phyloP scores from a whole-genome alignment of 179 eudicot species.

The Drosera spatulata region DNA sequence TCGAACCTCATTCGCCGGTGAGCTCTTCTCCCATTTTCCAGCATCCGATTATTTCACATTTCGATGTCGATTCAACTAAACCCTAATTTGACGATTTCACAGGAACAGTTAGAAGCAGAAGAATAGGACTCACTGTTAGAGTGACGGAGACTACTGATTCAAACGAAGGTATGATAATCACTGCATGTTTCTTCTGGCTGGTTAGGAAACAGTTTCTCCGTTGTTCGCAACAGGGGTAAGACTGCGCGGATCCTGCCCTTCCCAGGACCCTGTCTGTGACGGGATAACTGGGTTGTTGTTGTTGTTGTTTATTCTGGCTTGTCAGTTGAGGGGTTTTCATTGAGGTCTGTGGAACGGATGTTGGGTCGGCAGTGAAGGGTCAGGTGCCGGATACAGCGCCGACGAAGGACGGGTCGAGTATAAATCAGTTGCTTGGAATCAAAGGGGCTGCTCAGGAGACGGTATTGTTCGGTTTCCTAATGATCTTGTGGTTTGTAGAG shows the following conservation, averaged over 20 bases:
- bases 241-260: too few species aligned
- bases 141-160: slow-evolving; percentile 82
- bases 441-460: slow-evolving; percentile 94
- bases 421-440: slow-evolving; percentile 90
- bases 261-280: too few species aligned
- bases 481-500: too few species aligned
- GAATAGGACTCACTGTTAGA: slow-evolving; percentile 48
- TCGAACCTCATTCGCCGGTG: too few species aligned
- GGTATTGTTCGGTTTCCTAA: slow-evolving; percentile 31
- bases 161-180: slow-evolving; percentile 37
- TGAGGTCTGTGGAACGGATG: not conserved
- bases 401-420: slow-evolving; percentile 55
- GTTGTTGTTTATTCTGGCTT: not conserved
- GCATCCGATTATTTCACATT: not conserved
- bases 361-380: slow-evolving; percentile 38
- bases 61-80: too few species aligned
- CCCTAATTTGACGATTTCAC: too few species aligned
- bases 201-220: too few species aligned
- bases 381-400: slow-evolving; percentile 79
- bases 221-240: too few species aligned
- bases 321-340: slow-evolving; percentile 1
- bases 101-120: slow-evolving; percentile 21
- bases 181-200: not conserved
- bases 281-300: too few species aligned
- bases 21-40: slow-evolving; percentile 10